Conservation (phyloP, 257 asterid species). For the Solanum appendiculatum region DNA sequence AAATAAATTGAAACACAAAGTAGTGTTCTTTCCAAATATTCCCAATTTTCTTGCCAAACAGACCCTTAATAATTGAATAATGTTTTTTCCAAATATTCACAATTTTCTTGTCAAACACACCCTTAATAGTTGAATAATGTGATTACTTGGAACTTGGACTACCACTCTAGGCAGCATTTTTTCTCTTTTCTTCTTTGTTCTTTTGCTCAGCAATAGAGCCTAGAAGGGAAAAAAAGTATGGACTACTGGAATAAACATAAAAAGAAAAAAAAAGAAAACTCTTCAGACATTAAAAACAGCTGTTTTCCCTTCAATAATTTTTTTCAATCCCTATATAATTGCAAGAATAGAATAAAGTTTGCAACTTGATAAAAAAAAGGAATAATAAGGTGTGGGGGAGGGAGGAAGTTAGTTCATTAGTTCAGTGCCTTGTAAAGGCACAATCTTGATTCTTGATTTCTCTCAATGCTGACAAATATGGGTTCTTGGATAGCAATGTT, state of each 20-base stretch:
- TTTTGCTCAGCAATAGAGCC: not conserved
- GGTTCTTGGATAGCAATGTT: constrained; percentile 7
- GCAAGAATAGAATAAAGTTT: constrained; percentile 27
- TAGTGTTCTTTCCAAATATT: not conserved
- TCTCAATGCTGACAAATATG: not conserved
- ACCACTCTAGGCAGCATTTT: not conserved
- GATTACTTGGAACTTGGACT: not conserved
- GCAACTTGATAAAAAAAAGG: not conserved
- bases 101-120: not conserved
- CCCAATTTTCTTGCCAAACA: not conserved
- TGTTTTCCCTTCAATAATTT: not conserved
- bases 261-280: not conserved
- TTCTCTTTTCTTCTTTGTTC: not conserved
- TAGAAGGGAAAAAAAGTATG: not conserved
- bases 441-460: not conserved
- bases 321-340: not conserved
- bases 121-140: not conserved
- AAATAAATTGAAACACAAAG: too few relatives aligned
- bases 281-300: not conserved
- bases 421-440: constrained; percentile 2
- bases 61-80: not conserved
- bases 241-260: not conserved
- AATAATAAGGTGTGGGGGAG: not conserved
- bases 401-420: not conserved
- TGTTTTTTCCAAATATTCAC: not conserved